These are phyloP conservation scores for Fusarium tuaranense DNA, from an alignment of 2,329 filamentous ascomycete genomes.

Conservation along the genomic window DNA sequence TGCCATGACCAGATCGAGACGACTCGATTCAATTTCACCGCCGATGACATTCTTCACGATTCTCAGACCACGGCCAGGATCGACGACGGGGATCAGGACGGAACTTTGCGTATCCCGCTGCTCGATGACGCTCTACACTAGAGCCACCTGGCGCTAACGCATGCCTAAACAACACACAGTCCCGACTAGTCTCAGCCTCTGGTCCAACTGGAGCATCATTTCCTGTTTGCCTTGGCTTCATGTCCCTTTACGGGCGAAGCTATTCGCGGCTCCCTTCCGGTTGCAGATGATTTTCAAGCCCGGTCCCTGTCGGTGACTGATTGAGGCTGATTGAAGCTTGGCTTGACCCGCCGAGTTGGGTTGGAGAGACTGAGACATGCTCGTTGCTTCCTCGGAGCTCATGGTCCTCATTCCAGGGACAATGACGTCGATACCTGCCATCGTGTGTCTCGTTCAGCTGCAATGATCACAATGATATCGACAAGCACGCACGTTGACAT, in stretches of 20 bases:
- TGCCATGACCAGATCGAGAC: slow-evolving; percentile 12
- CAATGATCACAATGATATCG: slow-evolving; percentile 2
- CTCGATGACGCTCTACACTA: slow-evolving; percentile 28
- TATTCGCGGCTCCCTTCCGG: slow-evolving; percentile 12
- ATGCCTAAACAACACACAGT: slow-evolving; percentile 18
- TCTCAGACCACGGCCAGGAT: slow-evolving; percentile 16
- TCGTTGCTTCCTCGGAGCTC: slow-evolving; percentile 10
- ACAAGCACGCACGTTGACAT: slow-evolving; percentile 10
- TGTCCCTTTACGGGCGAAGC: slow-evolving; percentile 17
- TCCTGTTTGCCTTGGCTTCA: slow-evolving; percentile 5
- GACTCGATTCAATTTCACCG: background rate
- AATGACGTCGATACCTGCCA: slow-evolving; percentile 20
- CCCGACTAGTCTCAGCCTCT: slow-evolving; percentile 25
- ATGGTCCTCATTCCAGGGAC: background rate
- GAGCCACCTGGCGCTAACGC: slow-evolving; percentile 18
- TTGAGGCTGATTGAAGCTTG: slow-evolving; percentile 8
- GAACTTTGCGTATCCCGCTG: slow-evolving; percentile 22
- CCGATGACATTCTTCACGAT: slow-evolving; percentile 11
- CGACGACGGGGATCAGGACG: slow-evolving; percentile 31
- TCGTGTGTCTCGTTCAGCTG: slow-evolving; percentile 22
- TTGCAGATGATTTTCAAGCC: slow-evolving; percentile 16
- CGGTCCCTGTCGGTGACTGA: background rate
- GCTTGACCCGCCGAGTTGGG: slow-evolving; percentile 18
- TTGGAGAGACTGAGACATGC: slow-evolving; percentile 27
- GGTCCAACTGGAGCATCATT: slow-evolving; percentile 15